Percentiles rank a stretch among this genome's conserved stretches.
Conservation (phyloP, 495 filamentous ascomycete genomes). For the Haplographium delicatum region DNA sequence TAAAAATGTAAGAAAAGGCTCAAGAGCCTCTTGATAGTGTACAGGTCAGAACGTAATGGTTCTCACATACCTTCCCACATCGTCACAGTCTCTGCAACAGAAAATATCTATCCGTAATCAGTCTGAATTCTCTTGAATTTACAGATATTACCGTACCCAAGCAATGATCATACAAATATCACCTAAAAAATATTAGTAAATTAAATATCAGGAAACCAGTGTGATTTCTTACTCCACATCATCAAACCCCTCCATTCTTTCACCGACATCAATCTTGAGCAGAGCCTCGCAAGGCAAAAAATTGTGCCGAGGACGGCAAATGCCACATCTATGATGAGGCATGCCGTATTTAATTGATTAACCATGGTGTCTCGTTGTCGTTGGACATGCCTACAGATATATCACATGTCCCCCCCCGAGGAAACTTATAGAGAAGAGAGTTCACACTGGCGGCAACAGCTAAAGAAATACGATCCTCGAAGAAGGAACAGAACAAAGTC, state of each 20-base stretch:
- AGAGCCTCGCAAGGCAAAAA: neutral
- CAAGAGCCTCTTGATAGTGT: too few relatives aligned
- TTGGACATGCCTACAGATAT: too few relatives aligned
- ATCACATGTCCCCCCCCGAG: too few relatives aligned
- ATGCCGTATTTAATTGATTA: constrained; percentile 1
- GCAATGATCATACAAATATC: neutral
- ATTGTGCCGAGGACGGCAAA: neutral
- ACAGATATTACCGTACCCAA: neutral
- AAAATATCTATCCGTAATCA: neutral
- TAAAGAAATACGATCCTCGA: too few relatives aligned
- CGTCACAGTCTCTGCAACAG: neutral
- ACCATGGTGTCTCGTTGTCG: neutral
- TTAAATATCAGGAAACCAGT: neutral
- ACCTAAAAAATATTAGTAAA: neutral
- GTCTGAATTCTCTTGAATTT: neutral
- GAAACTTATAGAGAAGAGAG: too few relatives aligned
- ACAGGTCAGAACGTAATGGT: too few relatives aligned
- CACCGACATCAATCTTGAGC: neutral
- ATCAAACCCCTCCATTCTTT: neutral
- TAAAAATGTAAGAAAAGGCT: too few relatives aligned
- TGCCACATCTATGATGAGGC: neutral
- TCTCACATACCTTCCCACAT: neutral
- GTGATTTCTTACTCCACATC: neutral
- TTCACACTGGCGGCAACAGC: too few relatives aligned
- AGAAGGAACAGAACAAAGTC: neutral